Evolutionary conservation across 257 asterid genomes (phyloP).

Genomic region (Ligustrum vulgare): DNA sequence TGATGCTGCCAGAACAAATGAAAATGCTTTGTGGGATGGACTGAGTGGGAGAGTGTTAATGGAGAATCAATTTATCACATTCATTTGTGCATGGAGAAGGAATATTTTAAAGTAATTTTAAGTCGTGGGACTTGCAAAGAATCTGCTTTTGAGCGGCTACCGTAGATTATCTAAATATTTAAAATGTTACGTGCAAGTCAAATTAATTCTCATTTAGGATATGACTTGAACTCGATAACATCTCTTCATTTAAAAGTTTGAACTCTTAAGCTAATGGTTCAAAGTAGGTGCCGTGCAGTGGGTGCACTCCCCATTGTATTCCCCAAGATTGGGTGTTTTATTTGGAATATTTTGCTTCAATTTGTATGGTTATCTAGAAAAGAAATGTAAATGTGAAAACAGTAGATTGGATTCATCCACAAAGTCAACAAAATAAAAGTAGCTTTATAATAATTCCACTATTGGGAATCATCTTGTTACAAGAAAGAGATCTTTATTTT

Average conservation of each 20-base stretch:
- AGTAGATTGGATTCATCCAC: not conserved
- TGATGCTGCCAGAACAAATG: not conserved
- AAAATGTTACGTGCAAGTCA: not conserved
- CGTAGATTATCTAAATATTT: not conserved
- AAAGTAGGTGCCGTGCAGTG: slow-evolving; percentile 3
- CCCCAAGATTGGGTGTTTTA: slow-evolving; percentile 15
- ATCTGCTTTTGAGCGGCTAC: slow-evolving; percentile 36
- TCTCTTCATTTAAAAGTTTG: too few relatives aligned
- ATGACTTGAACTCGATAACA: too few relatives aligned
- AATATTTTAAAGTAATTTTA: slow-evolving; percentile 58
- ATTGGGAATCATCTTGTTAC: slow-evolving; percentile 29
- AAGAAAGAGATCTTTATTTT: slow-evolving; percentile 4
- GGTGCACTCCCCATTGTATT: slow-evolving; percentile 2
- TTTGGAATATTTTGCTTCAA: slow-evolving; percentile 28
- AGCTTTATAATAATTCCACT: slow-evolving; percentile 18
- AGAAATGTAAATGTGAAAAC: not conserved
- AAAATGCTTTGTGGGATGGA: not conserved
- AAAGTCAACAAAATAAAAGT: slow-evolving; percentile 30
- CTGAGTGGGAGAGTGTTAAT: slow-evolving; percentile 20
- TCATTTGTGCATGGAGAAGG: slow-evolving; percentile 51
- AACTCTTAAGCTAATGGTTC: not conserved
- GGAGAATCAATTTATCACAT: slow-evolving; percentile 64
- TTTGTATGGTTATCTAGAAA: slow-evolving; percentile 9
- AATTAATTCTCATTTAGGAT: too few relatives aligned
- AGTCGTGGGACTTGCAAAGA: slow-evolving; percentile 77